phyloP scores from a whole-genome alignment of 495 filamentous ascomycete genomes.

The Penicillium odoratum region DNA sequence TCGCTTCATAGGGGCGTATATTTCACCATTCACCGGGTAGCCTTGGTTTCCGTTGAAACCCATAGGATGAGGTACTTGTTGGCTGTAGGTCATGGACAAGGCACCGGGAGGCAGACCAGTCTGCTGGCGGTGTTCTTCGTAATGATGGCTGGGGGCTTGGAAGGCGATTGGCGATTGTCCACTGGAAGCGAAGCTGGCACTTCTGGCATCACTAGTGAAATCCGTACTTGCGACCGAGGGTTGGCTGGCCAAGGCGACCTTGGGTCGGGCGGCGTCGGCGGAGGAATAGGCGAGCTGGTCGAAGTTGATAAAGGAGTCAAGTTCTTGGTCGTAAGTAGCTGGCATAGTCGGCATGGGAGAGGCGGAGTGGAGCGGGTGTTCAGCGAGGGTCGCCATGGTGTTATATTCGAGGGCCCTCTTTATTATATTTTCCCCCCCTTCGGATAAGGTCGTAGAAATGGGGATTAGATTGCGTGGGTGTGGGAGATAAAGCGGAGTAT shows the following conservation, averaged over 20 bases:
- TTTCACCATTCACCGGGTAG: constrained; percentile 46
- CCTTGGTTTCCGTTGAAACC: constrained; percentile 36
- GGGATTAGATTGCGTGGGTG: constrained; percentile 5
- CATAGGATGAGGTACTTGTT: background rate
- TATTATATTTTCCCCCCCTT: constrained; percentile 1
- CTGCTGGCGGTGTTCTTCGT: constrained; percentile 88
- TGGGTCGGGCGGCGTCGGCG: constrained; percentile 40
- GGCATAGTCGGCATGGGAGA: constrained; percentile 34
- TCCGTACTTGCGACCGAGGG: constrained; percentile 42
- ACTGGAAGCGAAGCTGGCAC: constrained; percentile 42
- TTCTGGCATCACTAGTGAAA: constrained; percentile 39
- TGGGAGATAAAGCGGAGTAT: constrained; percentile 12
- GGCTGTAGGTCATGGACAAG: constrained; percentile 62
- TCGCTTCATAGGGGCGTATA: constrained; percentile 55
- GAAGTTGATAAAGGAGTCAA: constrained; percentile 52
- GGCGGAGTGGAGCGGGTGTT: constrained; percentile 34
- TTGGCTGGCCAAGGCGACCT: constrained; percentile 39
- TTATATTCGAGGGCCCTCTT: background rate
- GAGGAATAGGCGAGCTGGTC: constrained; percentile 49
- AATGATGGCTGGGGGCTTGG: constrained; percentile 85
- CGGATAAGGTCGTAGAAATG: background rate
- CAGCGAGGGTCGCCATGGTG: constrained; percentile 45
- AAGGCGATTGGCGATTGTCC: constrained; percentile 57
- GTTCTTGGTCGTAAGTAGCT: constrained; percentile 45
- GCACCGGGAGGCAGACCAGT: constrained; percentile 82